Conservation (phyloP, 805 yeast species). For the Metschnikowia rubicola region DNA sequence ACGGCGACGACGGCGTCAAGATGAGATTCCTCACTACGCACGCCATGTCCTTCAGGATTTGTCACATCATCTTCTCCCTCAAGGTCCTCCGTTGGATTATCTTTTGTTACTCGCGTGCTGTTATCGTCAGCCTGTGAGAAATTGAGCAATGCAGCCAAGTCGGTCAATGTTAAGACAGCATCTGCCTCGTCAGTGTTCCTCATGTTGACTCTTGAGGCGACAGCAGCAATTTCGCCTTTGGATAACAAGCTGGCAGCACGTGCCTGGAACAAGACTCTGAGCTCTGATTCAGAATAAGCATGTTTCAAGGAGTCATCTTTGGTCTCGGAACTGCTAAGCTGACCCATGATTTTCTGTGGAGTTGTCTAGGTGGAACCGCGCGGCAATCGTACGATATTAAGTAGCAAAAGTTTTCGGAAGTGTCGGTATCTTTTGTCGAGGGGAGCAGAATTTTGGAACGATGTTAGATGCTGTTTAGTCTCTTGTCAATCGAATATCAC, state of each 20-base stretch:
- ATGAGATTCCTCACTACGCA: neutral
- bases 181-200: neutral
- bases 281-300: neutral
- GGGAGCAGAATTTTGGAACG: too few species aligned
- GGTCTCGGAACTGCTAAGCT: conserved; percentile 12
- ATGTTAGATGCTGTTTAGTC: too few species aligned
- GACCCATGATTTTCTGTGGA: conserved; percentile 16
- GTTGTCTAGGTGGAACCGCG: neutral
- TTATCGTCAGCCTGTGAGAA: too few species aligned
- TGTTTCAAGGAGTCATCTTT: neutral
- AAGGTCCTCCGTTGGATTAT: too few species aligned
- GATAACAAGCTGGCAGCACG: conserved; percentile 5
- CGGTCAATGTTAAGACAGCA: conserved; percentile 3
- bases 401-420: too few species aligned
- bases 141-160: conserved; percentile 2
- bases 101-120: too few species aligned
- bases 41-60: neutral
- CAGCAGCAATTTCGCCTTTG: conserved; percentile 6
- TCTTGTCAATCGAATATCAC: too few species aligned
- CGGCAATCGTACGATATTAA: too few species aligned
- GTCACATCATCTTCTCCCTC: too few species aligned
- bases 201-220: conserved; percentile 5
- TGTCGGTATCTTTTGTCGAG: too few species aligned
- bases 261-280: conserved; percentile 3
- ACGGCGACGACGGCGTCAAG: conserved; percentile 13